phyloP scores from a whole-genome alignment of 2,329 filamentous ascomycete genomes.

The Thelonectria discophora region DNA sequence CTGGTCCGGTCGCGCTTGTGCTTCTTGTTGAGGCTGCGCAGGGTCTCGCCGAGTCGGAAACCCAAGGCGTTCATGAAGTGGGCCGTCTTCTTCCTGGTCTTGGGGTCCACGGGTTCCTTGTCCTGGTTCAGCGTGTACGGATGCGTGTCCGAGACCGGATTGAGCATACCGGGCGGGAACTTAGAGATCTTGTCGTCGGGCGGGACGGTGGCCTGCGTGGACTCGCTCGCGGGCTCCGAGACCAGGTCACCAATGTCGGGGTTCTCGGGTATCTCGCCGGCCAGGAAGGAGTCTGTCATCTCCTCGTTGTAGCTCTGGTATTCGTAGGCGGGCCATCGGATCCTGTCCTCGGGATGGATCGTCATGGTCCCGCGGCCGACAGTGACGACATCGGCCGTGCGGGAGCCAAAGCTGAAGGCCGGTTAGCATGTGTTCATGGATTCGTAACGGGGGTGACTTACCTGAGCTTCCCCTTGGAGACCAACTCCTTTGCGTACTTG shows the following conservation, averaged over 20 bases:
- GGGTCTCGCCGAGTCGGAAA: constrained; percentile 52
- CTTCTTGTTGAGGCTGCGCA: constrained; percentile 27
- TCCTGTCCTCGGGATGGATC: constrained; percentile 36
- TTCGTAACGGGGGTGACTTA: constrained; percentile 8
- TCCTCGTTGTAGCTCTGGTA: background rate
- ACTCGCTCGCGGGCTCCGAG: constrained; percentile 5
- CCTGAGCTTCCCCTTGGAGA: constrained; percentile 23
- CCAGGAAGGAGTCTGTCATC: background rate
- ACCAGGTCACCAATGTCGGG: background rate
- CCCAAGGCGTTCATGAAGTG: constrained; percentile 44
- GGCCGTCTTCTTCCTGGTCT: constrained; percentile 15
- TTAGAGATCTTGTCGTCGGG: constrained; percentile 17
- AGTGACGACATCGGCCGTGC: constrained; percentile 1
- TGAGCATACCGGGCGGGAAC: constrained; percentile 23
- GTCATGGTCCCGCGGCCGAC: constrained; percentile 9
- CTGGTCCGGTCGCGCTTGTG: constrained; percentile 15
- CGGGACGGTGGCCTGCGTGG: constrained; percentile 11
- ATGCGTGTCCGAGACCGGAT: background rate
- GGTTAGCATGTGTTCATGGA: constrained; percentile 19
- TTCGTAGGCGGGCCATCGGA: constrained; percentile 25
- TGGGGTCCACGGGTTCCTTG: background rate
- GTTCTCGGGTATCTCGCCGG: background rate
- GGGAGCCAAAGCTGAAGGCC: background rate
- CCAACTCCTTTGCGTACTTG: constrained; percentile 16
- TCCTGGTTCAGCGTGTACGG: background rate